Conservation (phyloP, 208 protist species). For the Trypanosoma cruzi region DNA sequence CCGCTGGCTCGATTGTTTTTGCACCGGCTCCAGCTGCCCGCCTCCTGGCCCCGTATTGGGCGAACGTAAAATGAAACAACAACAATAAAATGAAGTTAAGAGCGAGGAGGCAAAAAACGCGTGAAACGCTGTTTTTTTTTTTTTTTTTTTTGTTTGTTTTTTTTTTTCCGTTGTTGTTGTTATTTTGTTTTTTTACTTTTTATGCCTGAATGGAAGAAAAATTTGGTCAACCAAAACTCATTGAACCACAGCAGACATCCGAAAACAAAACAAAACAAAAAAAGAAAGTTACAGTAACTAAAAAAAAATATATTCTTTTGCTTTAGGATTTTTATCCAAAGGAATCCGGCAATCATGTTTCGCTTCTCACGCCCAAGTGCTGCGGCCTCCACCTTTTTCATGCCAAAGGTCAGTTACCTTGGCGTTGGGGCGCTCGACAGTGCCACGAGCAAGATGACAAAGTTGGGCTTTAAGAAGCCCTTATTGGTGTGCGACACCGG, state of each 20-base stretch:
- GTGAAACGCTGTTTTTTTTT: background rate
- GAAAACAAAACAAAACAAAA: no score
- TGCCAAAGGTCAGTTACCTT: conserved; percentile 58
- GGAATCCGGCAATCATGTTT: conserved; percentile 30
- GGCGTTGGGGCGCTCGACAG: conserved; percentile 57
- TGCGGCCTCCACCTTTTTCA: conserved; percentile 66
- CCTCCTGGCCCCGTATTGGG: background rate
- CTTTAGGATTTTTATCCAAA: no score
- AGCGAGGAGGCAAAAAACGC: background rate
- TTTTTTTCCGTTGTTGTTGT: background rate
- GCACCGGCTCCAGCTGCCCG: background rate
- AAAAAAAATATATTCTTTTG: background rate
- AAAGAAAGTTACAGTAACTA: background rate
- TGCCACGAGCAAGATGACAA: conserved; percentile 57
- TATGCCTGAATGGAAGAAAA: background rate
- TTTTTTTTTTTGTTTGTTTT: background rate
- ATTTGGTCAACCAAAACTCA: background rate
- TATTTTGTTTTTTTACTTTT: background rate
- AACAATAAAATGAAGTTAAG: background rate
- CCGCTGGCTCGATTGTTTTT: background rate
- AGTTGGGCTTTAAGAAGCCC: conserved; percentile 60
- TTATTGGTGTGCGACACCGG: conserved; percentile 76
- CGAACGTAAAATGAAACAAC: background rate
- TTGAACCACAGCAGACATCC: no score
- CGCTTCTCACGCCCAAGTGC: conserved; percentile 31